These are phyloP conservation scores for Aspergillus vadensis DNA, from an alignment of 2,329 filamentous ascomycete species.

Conservation along the genomic window DNA sequence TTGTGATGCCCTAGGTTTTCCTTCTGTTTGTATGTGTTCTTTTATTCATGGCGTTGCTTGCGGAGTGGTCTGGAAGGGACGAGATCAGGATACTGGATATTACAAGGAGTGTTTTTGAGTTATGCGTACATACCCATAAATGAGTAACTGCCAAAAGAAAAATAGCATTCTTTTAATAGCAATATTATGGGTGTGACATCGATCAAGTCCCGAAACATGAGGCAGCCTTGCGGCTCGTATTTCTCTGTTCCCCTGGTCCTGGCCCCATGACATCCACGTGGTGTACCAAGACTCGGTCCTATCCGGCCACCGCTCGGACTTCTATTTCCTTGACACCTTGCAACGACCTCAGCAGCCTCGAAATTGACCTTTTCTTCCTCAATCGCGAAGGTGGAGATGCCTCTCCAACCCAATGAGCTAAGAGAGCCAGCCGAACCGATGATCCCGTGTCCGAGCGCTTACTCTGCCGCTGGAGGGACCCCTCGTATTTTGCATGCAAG, in stretches of 20 bases:
- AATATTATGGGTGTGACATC: neutral
- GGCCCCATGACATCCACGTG: neutral
- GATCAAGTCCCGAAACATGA: neutral
- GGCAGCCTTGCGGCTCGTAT: too few species aligned
- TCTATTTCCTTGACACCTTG: neutral
- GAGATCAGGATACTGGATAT: slow-evolving; percentile 35
- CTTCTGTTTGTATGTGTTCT: slow-evolving; percentile 24
- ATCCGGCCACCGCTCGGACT: neutral
- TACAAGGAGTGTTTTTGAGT: slow-evolving; percentile 29
- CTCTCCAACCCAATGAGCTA: neutral
- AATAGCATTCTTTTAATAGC: neutral
- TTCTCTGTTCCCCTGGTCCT: neutral
- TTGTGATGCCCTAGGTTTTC: slow-evolving; percentile 17
- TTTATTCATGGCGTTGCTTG: slow-evolving; percentile 31
- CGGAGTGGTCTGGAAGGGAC: slow-evolving; percentile 37
- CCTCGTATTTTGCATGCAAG: neutral
- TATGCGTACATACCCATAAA: slow-evolving; percentile 12
- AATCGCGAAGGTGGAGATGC: neutral
- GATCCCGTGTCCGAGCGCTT: neutral
- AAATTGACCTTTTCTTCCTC: neutral
- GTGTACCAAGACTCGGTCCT: neutral
- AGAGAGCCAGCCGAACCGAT: neutral
- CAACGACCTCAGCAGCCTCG: neutral
- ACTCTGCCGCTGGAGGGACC: neutral
- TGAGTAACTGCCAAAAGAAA: slow-evolving; percentile 8